Base-by-base conservation (phyloP, 805 yeast genomes). In the Tetrapisispora pingtungensis region DNA sequence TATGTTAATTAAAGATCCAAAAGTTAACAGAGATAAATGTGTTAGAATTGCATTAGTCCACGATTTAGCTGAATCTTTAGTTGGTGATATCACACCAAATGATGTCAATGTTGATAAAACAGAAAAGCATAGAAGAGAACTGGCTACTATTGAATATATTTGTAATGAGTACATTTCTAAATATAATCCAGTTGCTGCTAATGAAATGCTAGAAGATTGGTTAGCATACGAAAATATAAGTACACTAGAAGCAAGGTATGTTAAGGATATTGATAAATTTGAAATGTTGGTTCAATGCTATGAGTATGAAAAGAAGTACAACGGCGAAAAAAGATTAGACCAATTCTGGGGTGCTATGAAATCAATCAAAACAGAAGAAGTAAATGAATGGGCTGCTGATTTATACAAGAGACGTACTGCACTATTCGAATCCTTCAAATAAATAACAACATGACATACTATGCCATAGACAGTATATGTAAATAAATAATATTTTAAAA, bases 11-110 rank as follows among this genome's bases (percentile, higher is more conserved):
- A 64, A 67, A 26, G 65, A 72, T 41, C 62, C 64, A n/a, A 64
- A 68, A 2, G 69, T 84, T 28, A 78, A 84, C 62, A 69, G 75
- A 22, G 72, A 75, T 47, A 77, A 77, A 53, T 87, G 96, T 68
- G 82, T 80, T 41, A 82, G 84, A 64, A 88, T 90, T 43, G 88
- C 96, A 1, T 69, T 88, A 34, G 80, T 88, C 28, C 98, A 90
- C 68, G 98, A 90, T 63, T 84, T 90, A 55, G 96, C 97, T 10
- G 98, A 90, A 69, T 64, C 89, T 4, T 68, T 90, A 26, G 97
- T 90, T 13, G 98, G 98, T 28, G 98, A 90, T 62, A 85, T 90
- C 41, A 88, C 95, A 1, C 93, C 98, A 55, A 64, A 76, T 62
- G 84, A 88, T 66, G 58, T 74, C 47, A 18, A 12, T 10, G 76